These are phyloP conservation scores for Dorcoceras hygrometricum DNA, from an alignment of 257 asterid species.

Conservation along the genomic window DNA sequence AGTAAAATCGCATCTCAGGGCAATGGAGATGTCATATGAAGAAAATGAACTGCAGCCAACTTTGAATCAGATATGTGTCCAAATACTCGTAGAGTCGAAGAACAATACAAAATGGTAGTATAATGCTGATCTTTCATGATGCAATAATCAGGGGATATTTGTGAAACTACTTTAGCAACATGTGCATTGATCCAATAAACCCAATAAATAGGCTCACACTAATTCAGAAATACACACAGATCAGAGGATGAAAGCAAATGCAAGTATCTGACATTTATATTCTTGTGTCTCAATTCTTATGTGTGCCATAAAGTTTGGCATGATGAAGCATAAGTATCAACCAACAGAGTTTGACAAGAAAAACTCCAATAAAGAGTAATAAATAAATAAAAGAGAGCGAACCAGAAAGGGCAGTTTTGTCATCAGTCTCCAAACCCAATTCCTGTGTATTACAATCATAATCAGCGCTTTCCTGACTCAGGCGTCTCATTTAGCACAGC, in stretches of 20 bases:
- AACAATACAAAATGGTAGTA: not conserved
- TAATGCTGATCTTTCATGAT: not conserved
- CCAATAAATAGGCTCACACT: not conserved
- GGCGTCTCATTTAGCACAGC: slow-evolving; percentile 17
- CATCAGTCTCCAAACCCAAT: slow-evolving; percentile 95
- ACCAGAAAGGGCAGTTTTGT: slow-evolving; percentile 97
- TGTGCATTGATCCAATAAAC: not conserved
- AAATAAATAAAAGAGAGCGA: slow-evolving; percentile 29
- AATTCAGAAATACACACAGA: not conserved
- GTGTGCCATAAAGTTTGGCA: slow-evolving; percentile 3
- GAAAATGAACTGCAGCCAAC: not conserved
- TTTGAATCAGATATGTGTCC: not conserved
- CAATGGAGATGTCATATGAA: not conserved
- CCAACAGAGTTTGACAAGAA: slow-evolving; percentile 8
- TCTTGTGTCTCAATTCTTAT: slow-evolving; percentile 11
- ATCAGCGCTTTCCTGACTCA: slow-evolving; percentile 23
- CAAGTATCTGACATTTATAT: slow-evolving; percentile 1
- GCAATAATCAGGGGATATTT: not conserved
- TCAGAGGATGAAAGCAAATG: slow-evolving; percentile 7
- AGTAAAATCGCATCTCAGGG: not conserved
- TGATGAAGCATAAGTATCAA: slow-evolving; percentile 7
- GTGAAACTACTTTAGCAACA: not conserved
- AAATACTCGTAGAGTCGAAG: not conserved
- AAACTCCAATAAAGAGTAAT: slow-evolving; percentile 4
- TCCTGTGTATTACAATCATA: slow-evolving; percentile 51